Conservation (phyloP, 768 basidiomycete species). For the Tulasnella calospora region DNA sequence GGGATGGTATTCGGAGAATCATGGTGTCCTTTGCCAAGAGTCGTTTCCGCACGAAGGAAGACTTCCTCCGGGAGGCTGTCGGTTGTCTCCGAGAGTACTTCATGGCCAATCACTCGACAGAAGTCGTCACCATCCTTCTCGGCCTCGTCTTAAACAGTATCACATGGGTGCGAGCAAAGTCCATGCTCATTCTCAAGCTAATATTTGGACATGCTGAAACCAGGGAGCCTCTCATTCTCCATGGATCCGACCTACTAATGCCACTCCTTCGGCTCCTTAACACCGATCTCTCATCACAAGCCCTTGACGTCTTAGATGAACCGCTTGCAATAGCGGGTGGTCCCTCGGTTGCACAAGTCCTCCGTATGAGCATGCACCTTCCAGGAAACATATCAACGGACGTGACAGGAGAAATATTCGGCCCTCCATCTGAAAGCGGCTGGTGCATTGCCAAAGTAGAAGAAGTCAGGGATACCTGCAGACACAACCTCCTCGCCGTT, state of each 20-base stretch:
- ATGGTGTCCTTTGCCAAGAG: slow-evolving; percentile 84
- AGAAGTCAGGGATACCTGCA: slow-evolving; percentile 55
- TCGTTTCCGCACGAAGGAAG: slow-evolving; percentile 86
- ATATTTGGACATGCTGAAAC: slow-evolving; percentile 83
- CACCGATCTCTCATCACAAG: slow-evolving; percentile 76
- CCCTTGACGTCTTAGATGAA: slow-evolving; percentile 90
- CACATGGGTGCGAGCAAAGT: slow-evolving; percentile 73
- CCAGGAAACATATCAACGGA: slow-evolving; percentile 44
- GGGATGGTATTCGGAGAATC: slow-evolving; percentile 76
- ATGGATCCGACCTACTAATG: slow-evolving; percentile 86
- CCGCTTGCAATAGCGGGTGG: slow-evolving; percentile 68
- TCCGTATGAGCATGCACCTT: slow-evolving; percentile 81
- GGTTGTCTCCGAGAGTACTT: slow-evolving; percentile 82
- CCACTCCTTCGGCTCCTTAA: slow-evolving; percentile 84
- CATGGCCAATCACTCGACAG: slow-evolving; percentile 65
- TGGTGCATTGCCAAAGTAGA: slow-evolving; percentile 79
- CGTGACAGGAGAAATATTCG: slow-evolving; percentile 67
- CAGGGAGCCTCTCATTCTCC: slow-evolving; percentile 60
- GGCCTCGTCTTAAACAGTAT: slow-evolving; percentile 79
- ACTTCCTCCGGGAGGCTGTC: slow-evolving; percentile 87
- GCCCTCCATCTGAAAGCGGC: slow-evolving; percentile 73
- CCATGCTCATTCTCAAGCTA: slow-evolving; percentile 83
- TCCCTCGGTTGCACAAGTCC: slow-evolving; percentile 70
- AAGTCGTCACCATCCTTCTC: slow-evolving; percentile 78
- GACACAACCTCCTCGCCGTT: slow-evolving; percentile 75